Evolutionary conservation across 164 flowering plant species (phyloP).

Genomic region (Annona cherimola): DNA sequence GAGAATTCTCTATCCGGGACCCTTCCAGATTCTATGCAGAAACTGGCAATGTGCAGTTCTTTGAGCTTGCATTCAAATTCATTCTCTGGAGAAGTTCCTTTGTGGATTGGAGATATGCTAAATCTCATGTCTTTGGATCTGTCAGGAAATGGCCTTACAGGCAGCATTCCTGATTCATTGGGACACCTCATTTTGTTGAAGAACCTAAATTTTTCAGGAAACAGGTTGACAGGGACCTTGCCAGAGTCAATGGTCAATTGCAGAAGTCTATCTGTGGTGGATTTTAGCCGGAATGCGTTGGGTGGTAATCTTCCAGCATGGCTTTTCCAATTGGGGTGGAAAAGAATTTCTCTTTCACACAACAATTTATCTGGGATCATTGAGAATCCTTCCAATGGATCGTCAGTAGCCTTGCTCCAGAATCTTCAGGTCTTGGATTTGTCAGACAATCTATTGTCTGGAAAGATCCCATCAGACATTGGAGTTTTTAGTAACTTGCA

Average conservation of each 20-base stretch:
- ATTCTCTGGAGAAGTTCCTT: conserved; percentile 55
- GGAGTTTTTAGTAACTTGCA: conserved; percentile 52
- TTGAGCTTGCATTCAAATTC: conserved; percentile 50
- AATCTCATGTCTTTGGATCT: conserved; percentile 71
- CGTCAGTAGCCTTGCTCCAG: conserved; percentile 19
- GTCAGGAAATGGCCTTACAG: conserved; percentile 64
- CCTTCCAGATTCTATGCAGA: conserved; percentile 62
- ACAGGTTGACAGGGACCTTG: conserved; percentile 53
- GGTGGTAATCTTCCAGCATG: conserved; percentile 58
- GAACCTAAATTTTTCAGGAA: conserved; percentile 49
- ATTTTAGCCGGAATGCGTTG: conserved; percentile 59
- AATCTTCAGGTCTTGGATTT: conserved; percentile 53
- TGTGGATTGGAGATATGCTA: conserved; percentile 72
- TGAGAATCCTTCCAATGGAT: conserved; percentile 15
- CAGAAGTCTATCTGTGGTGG: conserved; percentile 39
- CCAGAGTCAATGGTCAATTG: conserved; percentile 59
- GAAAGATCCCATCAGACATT: conserved; percentile 41
- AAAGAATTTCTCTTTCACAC: conserved; percentile 28
- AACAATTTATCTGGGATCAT: conserved; percentile 34
- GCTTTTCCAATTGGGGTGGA: conserved; percentile 44
- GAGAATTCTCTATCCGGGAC: conserved; percentile 58
- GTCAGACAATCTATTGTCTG: conserved; percentile 61
- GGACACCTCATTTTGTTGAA: conserved; percentile 55
- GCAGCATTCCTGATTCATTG: conserved; percentile 50
- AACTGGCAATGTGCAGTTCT: conserved; percentile 49